These are phyloP conservation scores for Rhodomyrtus tomentosa DNA, from an alignment of 345 rosid genomes.

Conservation along the genomic window DNA sequence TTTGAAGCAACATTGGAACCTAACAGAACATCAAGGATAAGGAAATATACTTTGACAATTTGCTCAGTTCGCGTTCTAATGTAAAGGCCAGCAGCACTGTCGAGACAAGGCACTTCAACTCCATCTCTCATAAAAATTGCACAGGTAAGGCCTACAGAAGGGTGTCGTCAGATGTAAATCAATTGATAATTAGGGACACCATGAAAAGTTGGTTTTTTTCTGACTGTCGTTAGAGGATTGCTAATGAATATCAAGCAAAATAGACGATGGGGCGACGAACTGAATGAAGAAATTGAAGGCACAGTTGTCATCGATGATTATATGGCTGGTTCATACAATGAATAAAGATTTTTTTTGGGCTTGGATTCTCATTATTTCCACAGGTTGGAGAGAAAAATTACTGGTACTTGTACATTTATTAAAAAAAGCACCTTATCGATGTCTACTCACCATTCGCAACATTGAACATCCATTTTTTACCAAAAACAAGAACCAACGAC, in stretches of 20 bases:
- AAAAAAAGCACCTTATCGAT: not conserved
- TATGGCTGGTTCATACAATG: not conserved
- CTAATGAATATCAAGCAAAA: not conserved
- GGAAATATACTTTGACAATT: slow-evolving; percentile 60
- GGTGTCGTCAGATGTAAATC: not conserved
- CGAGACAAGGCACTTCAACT: slow-evolving; percentile 70
- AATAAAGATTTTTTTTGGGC: not conserved
- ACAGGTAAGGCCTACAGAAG: slow-evolving; percentile 78
- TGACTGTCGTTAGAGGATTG: not conserved
- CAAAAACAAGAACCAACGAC: not conserved
- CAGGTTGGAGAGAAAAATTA: not conserved
- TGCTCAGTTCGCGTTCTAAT: slow-evolving; percentile 70
- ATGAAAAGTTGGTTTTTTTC: not conserved
- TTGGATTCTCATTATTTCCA: not conserved
- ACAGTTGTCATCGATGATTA: not conserved
- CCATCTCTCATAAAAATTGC: slow-evolving; percentile 68
- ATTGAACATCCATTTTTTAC: not conserved
- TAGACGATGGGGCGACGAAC: not conserved
- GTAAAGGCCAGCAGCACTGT: slow-evolving; percentile 79
- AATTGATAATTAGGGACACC: not conserved
- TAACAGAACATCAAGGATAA: not conserved
- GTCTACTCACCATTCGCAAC: not conserved
- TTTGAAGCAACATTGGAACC: not conserved
- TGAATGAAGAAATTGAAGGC: not conserved
- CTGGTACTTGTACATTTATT: not conserved